Base-by-base conservation (phyloP, 164 flowering plant genomes). In the Litsea cubeba region DNA sequence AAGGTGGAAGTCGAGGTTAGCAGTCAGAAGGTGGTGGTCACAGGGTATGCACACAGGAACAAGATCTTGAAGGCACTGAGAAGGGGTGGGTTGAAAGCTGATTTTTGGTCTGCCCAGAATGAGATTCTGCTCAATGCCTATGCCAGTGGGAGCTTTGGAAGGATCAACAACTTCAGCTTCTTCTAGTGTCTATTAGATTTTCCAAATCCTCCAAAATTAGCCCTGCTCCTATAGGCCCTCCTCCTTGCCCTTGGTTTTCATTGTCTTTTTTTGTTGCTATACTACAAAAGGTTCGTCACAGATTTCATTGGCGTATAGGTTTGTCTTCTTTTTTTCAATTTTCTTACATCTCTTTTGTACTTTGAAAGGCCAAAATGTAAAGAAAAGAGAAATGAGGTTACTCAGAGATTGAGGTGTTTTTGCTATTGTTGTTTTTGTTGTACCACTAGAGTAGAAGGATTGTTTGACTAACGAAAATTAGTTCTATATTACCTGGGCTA, bases 101-200 rank as follows among this genome's bases (percentile, higher is more conserved):
- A 89, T 14, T 86, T 87, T 80, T 89, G 92, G 92, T 87, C 87
- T 70, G 79, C 85, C 18, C 90, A 86, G 32, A 87, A 86, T 77
- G 90, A 89, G 78, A 72, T 81, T 20, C 84, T 88, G 12, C 89
- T 89, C 40, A 80, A 73, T 77, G 88, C 87, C 51, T 88, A 85
- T 72, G 88, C 88, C 30, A 73, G 76, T 57, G 77, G 82, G 17
- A 82, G 81, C 30, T 82, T 72, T 66, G 82, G 79, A 57, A 67
- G 66, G 84, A 74, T 85, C 81, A 82, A 79, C 83, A 83, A 78
- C 78, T 83, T 84, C 82, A 82, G 63, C 80, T 82, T 86, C 81
- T 82, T 83, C 83, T 88, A 82, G 76, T 15, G 28, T 14, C 40
- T 28, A 11, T 2, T 24, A 14, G 6, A 66, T 66, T 22, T 14